A percentile compares a stretch with the other conserved stretches of the same genome.
Conservation (phyloP, 352 stramenopile genomes). For the Globisporangium recalcitrans region DNA sequence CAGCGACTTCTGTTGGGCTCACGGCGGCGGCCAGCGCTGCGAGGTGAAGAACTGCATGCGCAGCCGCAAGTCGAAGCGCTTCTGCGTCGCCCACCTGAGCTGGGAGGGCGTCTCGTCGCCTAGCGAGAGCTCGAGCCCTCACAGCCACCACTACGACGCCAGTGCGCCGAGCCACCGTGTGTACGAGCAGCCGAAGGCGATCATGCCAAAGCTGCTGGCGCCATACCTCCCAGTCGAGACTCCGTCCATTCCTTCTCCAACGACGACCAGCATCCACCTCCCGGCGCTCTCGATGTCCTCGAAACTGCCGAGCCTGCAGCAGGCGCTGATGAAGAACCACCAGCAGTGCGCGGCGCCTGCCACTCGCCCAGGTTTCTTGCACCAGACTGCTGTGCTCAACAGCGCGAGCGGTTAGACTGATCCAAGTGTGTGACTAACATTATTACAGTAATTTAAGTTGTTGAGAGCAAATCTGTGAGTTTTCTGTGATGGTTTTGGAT, state of each 20-base stretch:
- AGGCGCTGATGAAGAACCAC: conserved; percentile 36
- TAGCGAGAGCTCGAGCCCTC: not conserved
- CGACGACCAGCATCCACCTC: conserved; percentile 12
- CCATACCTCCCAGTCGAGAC: conserved; percentile 1
- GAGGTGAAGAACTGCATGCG: conserved; percentile 53
- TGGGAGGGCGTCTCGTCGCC: conserved; percentile 23
- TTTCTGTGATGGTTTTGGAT: no score
- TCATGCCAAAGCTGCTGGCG: conserved; percentile 22
- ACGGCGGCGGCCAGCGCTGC: conserved; percentile 61
- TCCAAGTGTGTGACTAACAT: no score
- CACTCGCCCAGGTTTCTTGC: not conserved
- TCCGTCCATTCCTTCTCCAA: not conserved
- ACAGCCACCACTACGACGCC: not conserved
- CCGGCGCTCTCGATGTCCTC: conserved; percentile 11
- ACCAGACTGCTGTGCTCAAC: not conserved
- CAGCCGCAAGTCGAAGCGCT: conserved; percentile 56
- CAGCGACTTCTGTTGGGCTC: conserved; percentile 57
- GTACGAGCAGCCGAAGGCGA: conserved; percentile 22
- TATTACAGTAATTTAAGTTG: conserved; percentile 1
- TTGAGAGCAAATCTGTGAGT: not conserved
- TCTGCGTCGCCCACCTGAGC: conserved; percentile 52
- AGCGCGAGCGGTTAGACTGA: conserved; percentile 5
- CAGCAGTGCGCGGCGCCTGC: conserved; percentile 1
- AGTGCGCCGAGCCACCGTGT: conserved; percentile 1
- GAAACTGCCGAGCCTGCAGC: conserved; percentile 38